Conservation (phyloP, 148 eudicot genomes). For the Rhododendron mucronatum region DNA sequence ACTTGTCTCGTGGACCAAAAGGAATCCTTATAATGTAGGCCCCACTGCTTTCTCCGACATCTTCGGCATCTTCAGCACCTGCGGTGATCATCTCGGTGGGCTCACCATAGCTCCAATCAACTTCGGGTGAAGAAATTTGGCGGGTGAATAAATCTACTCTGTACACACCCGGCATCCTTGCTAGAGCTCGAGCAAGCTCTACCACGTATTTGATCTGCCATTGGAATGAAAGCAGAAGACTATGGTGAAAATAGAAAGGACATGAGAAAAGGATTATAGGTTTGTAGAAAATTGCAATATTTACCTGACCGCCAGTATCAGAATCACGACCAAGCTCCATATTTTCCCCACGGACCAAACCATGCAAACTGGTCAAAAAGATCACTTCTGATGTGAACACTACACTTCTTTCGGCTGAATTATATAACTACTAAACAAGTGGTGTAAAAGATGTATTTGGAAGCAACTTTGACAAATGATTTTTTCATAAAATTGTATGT, state of each 20-base stretch:
- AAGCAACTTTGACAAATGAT: background rate
- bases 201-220: conserved; percentile 71
- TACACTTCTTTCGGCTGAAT: background rate
- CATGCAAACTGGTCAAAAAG: conserved; percentile 52
- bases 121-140: conserved; percentile 62
- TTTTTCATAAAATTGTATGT: background rate
- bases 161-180: conserved; percentile 67
- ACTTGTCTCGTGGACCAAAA: conserved; percentile 67
- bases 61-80: conserved; percentile 42
- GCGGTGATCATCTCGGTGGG: conserved; percentile 67
- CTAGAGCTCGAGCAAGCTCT: conserved; percentile 70
- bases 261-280: background rate
- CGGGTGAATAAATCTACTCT: conserved; percentile 77
- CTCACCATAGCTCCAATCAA: conserved; percentile 77
- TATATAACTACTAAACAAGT: background rate
- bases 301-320: conserved; percentile 80
- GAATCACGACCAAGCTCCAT: conserved; percentile 89
- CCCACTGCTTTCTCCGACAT: conserved; percentile 70
- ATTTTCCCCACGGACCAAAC: conserved; percentile 73
- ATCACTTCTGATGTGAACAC: background rate
- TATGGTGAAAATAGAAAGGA: background rate
- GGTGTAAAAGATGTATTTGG: background rate
- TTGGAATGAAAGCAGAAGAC: conserved; percentile 2
- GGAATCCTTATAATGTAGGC: conserved; percentile 71
- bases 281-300: background rate